Conservation (phyloP, 129 eudicot genomes). For the sunflower (Helianthus annuus) region HanXRQr2.0-SUNRISE NC_035441.2:155239171-155239670, state of each 20-base stretch:
- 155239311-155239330: conserved; percentile 33
- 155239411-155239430: conserved; percentile 28
- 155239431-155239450: conserved; percentile 43
- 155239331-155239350: conserved; percentile 37
- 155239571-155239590: conserved; percentile 57
- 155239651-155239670: conserved; percentile 47
- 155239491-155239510: conserved; percentile 25
- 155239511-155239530: conserved; percentile 56
- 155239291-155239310: conserved; percentile 9
- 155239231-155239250: conserved; percentile 18
- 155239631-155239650: conserved; percentile 68
- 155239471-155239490: conserved; percentile 37
- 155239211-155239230: conserved; percentile 25
- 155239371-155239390: conserved; percentile 10
- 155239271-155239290: neutral
- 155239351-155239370: conserved; percentile 21
- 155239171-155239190: conserved; percentile 5
- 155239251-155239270: neutral
- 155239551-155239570: conserved; percentile 66
- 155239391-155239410: conserved; percentile 4
- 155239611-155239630: conserved; percentile 45
- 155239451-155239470: conserved; percentile 59
- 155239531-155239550: conserved; percentile 52
- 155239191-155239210: conserved; percentile 23
- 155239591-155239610: conserved; percentile 49